Percentiles rank a stretch among this genome's conserved stretches.
These are phyloP conservation scores for Tylopilus plumbeoviolaceoides DNA, from an alignment of 768 basidiomycete species.

Conservation along the genomic window DNA sequence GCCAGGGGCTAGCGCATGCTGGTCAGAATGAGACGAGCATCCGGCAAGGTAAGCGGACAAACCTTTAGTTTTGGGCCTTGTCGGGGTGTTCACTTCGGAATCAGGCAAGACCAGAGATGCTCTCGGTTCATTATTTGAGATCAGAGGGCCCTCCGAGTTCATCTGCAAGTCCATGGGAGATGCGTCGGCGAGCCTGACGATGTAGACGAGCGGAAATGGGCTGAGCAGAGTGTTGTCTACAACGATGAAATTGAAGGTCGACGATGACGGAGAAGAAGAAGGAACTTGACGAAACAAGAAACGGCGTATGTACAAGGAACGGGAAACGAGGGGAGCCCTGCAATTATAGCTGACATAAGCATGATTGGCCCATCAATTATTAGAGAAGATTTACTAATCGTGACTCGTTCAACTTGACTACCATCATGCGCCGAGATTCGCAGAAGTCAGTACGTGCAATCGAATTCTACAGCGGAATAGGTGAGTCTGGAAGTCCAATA, in stretches of 20 bases:
- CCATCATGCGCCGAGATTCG: constrained; percentile 4
- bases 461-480: constrained; percentile 83
- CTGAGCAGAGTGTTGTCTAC: background rate
- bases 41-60: constrained; percentile 13
- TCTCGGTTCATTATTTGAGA: constrained; percentile 2
- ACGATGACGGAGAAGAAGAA: constrained; percentile 5
- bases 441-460: constrained; percentile 19
- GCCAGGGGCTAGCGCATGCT: constrained; percentile 14
- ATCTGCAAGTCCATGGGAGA: constrained; percentile 7
- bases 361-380: constrained; percentile 6
- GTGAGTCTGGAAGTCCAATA: constrained; percentile 32
- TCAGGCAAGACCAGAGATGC: constrained; percentile 2
- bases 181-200: background rate
- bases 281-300: background rate
- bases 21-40: constrained; percentile 16
- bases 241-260: background rate
- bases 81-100: constrained; percentile 10
- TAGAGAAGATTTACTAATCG: background rate
- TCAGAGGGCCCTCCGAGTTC: constrained; percentile 1
- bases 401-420: background rate
- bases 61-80: constrained; percentile 6
- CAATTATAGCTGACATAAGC: constrained; percentile 23
- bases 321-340: constrained; percentile 13
- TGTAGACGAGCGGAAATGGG: background rate
- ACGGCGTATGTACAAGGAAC: constrained; percentile 1